Base-by-base conservation (phyloP, 2,329 filamentous ascomycete genomes). In the Cadophora sp. region DNA sequence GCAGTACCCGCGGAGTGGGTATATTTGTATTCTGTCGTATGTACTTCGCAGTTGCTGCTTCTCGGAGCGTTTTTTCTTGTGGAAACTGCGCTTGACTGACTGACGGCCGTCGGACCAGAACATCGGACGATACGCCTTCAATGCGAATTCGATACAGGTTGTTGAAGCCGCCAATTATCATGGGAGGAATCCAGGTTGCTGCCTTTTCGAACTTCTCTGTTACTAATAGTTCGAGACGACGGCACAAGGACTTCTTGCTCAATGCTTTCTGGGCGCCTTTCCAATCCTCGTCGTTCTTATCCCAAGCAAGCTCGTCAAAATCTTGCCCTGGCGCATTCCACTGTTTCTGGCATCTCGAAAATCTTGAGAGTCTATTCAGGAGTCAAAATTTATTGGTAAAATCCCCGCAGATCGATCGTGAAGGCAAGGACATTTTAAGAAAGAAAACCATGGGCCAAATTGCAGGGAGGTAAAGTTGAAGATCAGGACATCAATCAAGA, bases 111-210 rank as follows among this genome's bases (percentile, higher is more conserved):
- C 66, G 51, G 24, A 70, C 53, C 31, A 70, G 64, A 26, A 70
- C 53, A 60, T 71, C 51, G 19, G 48, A 63, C 24, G 16, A 65
- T 24, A 29, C 37, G 24, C 31, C 66, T 34, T 74, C 68, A 48
- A 74, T 31, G 37, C 40, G 59, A 16, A 73, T 29, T 51, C 60
- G 68, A 50, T 73, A 73, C 24, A 74, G 1, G 34, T 63, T 68
- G 50, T 74, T 74, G 51, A 67, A 73, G 24, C 71, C 72, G n/a
- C 72, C 69, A 29, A 71, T 70, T 26, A 56, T 71, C 66, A 73
- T 55, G 1, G 69, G 69, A 22, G 56, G 31, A 24, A 63, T 43
- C 37, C 66, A 70, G 1, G 46, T 71, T 64, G 71, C 67, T 16
- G 37, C 26, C 2, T 43, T 64, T 16, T 64, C 68, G 46, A 69